phyloP scores from a whole-genome alignment of 176 grass and related monocot genomes.

The Zizania latifolia region DNA sequence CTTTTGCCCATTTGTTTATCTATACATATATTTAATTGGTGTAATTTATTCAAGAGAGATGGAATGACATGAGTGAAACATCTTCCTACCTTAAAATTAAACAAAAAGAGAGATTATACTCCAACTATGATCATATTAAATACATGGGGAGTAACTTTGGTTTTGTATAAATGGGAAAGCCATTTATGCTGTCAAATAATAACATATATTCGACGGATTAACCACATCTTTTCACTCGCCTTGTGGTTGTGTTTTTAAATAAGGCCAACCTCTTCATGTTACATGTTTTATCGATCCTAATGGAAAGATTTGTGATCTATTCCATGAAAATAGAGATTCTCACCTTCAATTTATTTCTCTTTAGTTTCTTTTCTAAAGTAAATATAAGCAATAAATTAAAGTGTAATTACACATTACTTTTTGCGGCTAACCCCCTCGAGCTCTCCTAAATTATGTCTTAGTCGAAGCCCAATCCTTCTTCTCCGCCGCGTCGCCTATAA shows the following conservation, averaged over 20 bases:
- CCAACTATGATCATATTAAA: neutral
- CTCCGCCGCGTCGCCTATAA: slow-evolving; percentile 31
- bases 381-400: neutral
- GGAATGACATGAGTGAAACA: too few species aligned
- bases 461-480: neutral
- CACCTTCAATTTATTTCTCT: too few species aligned
- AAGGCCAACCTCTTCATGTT: too few species aligned
- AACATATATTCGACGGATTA: neutral
- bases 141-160: neutral
- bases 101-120: neutral
- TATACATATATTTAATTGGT: neutral
- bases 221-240: too few species aligned
- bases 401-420: neutral
- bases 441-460: neutral
- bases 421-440: neutral
- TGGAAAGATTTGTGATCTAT: too few species aligned
- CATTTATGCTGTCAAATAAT: neutral
- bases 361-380: too few species aligned
- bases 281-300: too few species aligned
- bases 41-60: neutral
- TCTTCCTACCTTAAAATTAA: too few species aligned
- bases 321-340: too few species aligned
- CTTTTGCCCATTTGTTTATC: too few species aligned
- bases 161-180: neutral
- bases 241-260: too few species aligned